Percentiles rank a stretch among this genome's conserved stretches.
Evolutionary conservation across 352 stramenopile genomes (phyloP).

Genomic region (Pythium phragmitis): DNA sequence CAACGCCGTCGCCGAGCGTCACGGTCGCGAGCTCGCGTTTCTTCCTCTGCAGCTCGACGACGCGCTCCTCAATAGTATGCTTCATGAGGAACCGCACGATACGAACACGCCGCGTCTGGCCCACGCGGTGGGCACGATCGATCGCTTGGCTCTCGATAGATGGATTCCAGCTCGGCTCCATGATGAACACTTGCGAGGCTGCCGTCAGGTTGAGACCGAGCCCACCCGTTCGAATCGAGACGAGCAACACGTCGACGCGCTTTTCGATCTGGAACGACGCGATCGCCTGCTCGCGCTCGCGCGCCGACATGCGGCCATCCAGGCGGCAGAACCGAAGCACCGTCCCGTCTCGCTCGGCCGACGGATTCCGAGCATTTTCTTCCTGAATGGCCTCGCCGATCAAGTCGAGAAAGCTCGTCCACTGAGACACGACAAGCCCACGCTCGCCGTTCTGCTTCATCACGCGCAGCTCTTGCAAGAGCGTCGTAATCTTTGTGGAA

Average conservation of each 20-base stretch:
- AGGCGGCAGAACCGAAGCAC: conserved; percentile 36
- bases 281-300: conserved; percentile 62
- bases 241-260: conserved; percentile 77
- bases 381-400: conserved; percentile 37
- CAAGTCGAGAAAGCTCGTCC: conserved; percentile 83
- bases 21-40: conserved; percentile 81
- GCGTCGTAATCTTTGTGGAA: conserved; percentile 64
- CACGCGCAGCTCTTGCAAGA: conserved; percentile 51
- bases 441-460: conserved; percentile 51
- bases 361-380: conserved; percentile 37
- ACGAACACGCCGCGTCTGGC: conserved; percentile 65
- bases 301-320: conserved; percentile 59
- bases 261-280: conserved; percentile 57
- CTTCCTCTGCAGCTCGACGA: conserved; percentile 86
- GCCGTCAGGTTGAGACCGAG: conserved; percentile 92
- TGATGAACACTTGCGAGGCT: conserved; percentile 91
- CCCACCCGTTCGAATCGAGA: conserved; percentile 87
- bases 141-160: conserved; percentile 91
- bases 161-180: conserved; percentile 92
- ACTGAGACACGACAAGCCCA: conserved; percentile 88
- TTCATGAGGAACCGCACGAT: conserved; percentile 86
- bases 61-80: conserved; percentile 89
- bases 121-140: conserved; percentile 87
- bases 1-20: conserved; percentile 52
- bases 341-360: conserved; percentile 2